phyloP scores from a whole-genome alignment of 2,329 filamentous ascomycete species.

The Hypocreales sp. region DNA sequence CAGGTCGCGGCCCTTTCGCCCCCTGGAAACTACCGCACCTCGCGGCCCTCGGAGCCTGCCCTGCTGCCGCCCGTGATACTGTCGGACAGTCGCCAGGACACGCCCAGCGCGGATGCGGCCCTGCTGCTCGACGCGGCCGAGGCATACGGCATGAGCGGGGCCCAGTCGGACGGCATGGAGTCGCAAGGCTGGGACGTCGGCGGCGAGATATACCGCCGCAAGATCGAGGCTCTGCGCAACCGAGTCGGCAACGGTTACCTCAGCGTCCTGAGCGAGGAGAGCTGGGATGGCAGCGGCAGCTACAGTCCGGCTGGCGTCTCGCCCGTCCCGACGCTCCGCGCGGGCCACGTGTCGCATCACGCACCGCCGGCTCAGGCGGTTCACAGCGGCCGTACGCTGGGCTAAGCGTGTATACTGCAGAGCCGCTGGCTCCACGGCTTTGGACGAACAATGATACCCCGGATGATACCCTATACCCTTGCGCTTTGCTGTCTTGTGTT shows the following conservation, averaged over 20 bases:
- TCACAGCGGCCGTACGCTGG: constrained; percentile 35
- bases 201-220: constrained; percentile 71
- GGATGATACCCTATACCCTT: constrained; percentile 12
- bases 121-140: background rate
- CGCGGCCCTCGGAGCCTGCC: constrained; percentile 23
- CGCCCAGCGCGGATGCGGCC: background rate
- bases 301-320: constrained; percentile 9
- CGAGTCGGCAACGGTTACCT: constrained; percentile 83
- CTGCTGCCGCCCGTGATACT: constrained; percentile 14
- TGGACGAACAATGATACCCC: constrained; percentile 4
- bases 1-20: constrained; percentile 8
- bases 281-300: constrained; percentile 31
- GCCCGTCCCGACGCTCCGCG: constrained; percentile 12
- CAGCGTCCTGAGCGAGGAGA: constrained; percentile 69
- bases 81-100: constrained; percentile 17
- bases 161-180: constrained; percentile 11
- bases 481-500: constrained; percentile 10
- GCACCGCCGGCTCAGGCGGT: constrained; percentile 27
- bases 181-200: constrained; percentile 47
- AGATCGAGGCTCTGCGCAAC: constrained; percentile 71
- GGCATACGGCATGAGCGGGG: background rate
- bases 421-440: background rate
- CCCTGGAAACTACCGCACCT: constrained; percentile 27
- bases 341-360: constrained; percentile 16
- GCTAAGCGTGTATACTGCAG: constrained; percentile 15